A percentile compares a stretch with the other conserved stretches of the same genome.
Conservation (phyloP, 1,284 basidiomycete species). For the Vanrija sp. region DNA sequence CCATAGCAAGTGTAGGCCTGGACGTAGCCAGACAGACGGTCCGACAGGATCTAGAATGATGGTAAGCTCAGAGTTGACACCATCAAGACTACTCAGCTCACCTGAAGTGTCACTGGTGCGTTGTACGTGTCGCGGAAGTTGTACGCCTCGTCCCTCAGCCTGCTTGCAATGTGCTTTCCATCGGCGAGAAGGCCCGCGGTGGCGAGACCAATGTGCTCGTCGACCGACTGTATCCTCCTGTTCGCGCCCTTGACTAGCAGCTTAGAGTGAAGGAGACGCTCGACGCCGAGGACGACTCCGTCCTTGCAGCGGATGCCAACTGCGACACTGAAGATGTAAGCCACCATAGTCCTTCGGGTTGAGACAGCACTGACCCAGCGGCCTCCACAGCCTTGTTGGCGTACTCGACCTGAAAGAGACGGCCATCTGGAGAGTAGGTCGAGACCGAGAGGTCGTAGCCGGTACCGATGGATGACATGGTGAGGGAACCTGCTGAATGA, state of each 20-base stretch:
- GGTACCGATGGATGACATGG: conserved; percentile 95
- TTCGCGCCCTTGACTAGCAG: conserved; percentile 91
- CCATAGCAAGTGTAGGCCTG: conserved; percentile 98
- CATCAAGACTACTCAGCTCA: conserved; percentile 39
- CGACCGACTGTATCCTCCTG: conserved; percentile 86
- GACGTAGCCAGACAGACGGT: conserved; percentile 81
- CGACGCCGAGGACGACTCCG: conserved; percentile 89
- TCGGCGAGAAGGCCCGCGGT: conserved; percentile 93
- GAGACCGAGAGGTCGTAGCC: conserved; percentile 98
- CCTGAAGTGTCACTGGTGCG: conserved; percentile 75
- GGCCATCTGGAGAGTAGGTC: conserved; percentile 97
- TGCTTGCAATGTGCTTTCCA: conserved; percentile 80
- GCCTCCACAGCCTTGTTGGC: conserved; percentile 98
- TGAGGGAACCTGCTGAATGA: neutral
- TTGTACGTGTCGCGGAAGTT: conserved; percentile 73
- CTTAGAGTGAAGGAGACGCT: conserved; percentile 97
- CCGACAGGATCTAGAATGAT: conserved; percentile 53
- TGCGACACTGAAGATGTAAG: conserved; percentile 60
- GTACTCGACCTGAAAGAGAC: conserved; percentile 99
- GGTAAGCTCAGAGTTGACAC: neutral
- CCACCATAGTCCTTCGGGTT: neutral
- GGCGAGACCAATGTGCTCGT: conserved; percentile 88
- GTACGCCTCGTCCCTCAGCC: conserved; percentile 79
- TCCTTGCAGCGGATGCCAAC: conserved; percentile 90
- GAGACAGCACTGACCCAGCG: conserved; percentile 66